Conservation (phyloP, 1,284 basidiomycete species). For the Melampsora americana region DNA sequence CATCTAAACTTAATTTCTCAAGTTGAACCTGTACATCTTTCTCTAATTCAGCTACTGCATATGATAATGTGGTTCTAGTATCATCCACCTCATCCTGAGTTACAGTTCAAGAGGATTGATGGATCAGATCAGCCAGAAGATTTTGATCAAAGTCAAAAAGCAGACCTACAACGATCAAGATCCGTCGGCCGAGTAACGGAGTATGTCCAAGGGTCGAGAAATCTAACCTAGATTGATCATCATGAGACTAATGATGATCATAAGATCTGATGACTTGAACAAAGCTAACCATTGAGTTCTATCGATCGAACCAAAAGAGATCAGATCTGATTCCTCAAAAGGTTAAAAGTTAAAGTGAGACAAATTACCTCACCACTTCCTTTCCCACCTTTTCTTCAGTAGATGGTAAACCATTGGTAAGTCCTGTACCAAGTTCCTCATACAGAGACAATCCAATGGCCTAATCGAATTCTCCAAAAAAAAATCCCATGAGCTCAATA, state of each 20-base stretch:
- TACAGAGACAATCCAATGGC: constrained; percentile 91
- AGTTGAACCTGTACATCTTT: constrained; percentile 69
- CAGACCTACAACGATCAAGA: constrained; percentile 72
- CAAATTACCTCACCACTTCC: constrained; percentile 33
- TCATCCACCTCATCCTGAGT: constrained; percentile 87
- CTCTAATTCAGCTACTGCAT: constrained; percentile 78
- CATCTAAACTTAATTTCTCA: constrained; percentile 58
- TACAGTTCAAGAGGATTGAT: background rate
- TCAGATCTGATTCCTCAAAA: too few species aligned
- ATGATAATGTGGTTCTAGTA: constrained; percentile 70
- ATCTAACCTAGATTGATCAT: constrained; percentile 25
- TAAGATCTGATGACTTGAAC: too few species aligned
- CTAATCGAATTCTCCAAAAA: constrained; percentile 58
- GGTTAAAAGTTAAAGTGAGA: background rate
- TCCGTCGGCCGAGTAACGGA: constrained; percentile 71
- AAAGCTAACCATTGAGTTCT: constrained; percentile 38
- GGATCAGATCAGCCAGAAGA: background rate
- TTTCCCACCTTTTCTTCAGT: constrained; percentile 40
- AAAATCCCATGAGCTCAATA: background rate
- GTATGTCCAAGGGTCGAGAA: constrained; percentile 57
- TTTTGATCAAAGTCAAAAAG: background rate
- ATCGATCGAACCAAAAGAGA: background rate
- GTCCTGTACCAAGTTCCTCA: constrained; percentile 62
- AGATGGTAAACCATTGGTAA: constrained; percentile 39
- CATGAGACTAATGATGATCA: background rate